Base-by-base conservation (phyloP, 495 filamentous ascomycete species). In the Aspergillus coremiiformis region DNA sequence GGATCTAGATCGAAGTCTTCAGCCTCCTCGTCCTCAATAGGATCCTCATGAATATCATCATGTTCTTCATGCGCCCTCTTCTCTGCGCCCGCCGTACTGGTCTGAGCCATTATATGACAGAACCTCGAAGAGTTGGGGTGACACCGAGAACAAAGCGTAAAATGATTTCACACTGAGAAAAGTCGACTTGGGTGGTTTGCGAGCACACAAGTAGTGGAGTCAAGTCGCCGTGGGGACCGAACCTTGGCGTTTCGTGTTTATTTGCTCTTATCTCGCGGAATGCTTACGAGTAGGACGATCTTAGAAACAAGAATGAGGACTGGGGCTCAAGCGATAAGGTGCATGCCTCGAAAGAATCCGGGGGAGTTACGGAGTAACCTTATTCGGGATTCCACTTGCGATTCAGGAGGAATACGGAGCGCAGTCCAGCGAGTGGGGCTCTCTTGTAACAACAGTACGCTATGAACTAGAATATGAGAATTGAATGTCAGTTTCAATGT, bases 1-100 rank as follows among this genome's bases (percentile, higher is more conserved):
- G 66, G 60, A 42, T 73, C 64, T 45, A 67, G 35, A 42, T 69
- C 68, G 10, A 58, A 55, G 27, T 45, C 61, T 23, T 78, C 70
- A 22, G 69, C 62, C 33, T 75, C 66, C 10, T 72, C 71, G 22
- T 68, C 69, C 29, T 78, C 69, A 45, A 72, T 60, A 24, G 52
- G 44, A 15, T 69, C 71, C 32, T 77, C 72, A 19, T 65, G 57
- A 24, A 67, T 56, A 41, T 55, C 55, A 35, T 71, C 66, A 24
- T 61, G 59, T 14, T 69, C 73, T 26, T 72, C 68, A 0, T 74
- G 67, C 17, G 57, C 53, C 44, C 62, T 61, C 42, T 67, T 66
- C 47, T 65, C 64, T 21, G 58, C 62, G 12, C 54, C 53, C 51
- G 63, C 58, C 32, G 65, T 61, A 44, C 60, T 56, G 42, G 66